Evolutionary conservation across 768 basidiomycete genomes (phyloP).

Genomic region (Imleria badia): DNA sequence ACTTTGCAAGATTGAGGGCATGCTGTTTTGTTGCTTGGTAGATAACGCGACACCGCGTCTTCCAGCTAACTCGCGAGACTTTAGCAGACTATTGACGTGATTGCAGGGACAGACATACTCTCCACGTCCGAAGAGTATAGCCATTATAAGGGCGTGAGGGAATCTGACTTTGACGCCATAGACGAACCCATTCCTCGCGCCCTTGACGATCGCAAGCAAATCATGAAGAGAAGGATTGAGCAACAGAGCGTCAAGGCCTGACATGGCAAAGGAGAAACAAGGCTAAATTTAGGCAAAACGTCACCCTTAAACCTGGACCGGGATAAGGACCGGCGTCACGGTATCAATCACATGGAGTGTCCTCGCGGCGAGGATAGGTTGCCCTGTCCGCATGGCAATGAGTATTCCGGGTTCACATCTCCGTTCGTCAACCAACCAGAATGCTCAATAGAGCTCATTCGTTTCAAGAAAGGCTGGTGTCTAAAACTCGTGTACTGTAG

Average conservation of each 20-base stretch:
- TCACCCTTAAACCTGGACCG: background rate
- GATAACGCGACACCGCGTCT: constrained; percentile 62
- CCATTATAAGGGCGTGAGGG: constrained; percentile 97
- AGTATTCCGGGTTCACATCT: background rate
- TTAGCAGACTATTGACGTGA: constrained; percentile 7
- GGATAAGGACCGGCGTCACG: no score
- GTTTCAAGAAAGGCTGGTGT: background rate
- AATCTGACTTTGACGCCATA: constrained; percentile 91
- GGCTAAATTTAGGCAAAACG: background rate
- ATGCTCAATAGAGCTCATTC: background rate
- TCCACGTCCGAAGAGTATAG: constrained; percentile 88
- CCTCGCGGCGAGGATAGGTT: no score
- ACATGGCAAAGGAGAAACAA: constrained; percentile 18
- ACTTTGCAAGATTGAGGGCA: constrained; percentile 89
- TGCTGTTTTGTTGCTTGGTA: constrained; percentile 87
- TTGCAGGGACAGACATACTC: constrained; percentile 54
- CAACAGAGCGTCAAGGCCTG: constrained; percentile 25
- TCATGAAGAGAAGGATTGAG: constrained; percentile 82
- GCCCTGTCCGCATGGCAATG: no score
- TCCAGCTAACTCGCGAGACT: constrained; percentile 53
- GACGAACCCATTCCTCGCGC: constrained; percentile 86
- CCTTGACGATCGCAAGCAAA: constrained; percentile 90
- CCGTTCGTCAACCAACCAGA: background rate
- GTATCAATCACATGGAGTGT: constrained; percentile 26
- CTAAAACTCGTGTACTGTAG: background rate